A percentile compares a stretch with the other conserved stretches of the same genome.
Conservation (phyloP, 768 basidiomycete species). For the Boletales sp. region DNA sequence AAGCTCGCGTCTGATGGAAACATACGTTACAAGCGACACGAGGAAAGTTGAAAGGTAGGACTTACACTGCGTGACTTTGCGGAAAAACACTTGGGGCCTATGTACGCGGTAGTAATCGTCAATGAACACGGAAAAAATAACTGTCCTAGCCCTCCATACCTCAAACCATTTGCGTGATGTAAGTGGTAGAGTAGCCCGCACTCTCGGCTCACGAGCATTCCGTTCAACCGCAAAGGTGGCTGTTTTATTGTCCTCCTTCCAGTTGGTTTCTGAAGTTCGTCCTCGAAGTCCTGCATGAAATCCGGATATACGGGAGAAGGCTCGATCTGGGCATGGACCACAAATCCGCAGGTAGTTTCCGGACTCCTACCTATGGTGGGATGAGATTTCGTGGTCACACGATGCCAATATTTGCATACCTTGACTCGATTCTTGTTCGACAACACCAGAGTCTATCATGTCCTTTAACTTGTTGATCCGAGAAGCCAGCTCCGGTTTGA, state of each 20-base stretch:
- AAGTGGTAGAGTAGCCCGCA: slow-evolving; percentile 77
- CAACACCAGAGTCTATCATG: slow-evolving; percentile 62
- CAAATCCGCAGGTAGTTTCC: slow-evolving; percentile 59
- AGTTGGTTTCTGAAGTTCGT: slow-evolving; percentile 70
- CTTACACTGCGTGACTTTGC: slow-evolving; percentile 67
- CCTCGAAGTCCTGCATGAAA: slow-evolving; percentile 67
- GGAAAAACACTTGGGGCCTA: slow-evolving; percentile 64
- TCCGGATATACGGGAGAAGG: slow-evolving; percentile 47
- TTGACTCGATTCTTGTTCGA: slow-evolving; percentile 49
- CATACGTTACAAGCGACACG: slow-evolving; percentile 4
- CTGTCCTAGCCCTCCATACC: slow-evolving; percentile 39
- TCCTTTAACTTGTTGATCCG: slow-evolving; percentile 57
- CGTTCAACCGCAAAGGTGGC: slow-evolving; percentile 58
- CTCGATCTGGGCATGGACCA: slow-evolving; percentile 62
- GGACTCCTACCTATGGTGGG: slow-evolving; percentile 39
- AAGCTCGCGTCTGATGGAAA: slow-evolving; percentile 62
- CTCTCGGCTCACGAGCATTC: slow-evolving; percentile 70
- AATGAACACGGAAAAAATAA: neutral
- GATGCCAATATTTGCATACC: slow-evolving; percentile 19
- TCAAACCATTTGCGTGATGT: slow-evolving; percentile 62
- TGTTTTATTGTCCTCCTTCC: slow-evolving; percentile 58
- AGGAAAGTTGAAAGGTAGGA: neutral
- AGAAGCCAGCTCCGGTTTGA: slow-evolving; percentile 57
- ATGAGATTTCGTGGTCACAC: neutral
- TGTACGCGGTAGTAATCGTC: slow-evolving; percentile 16